Evolutionary conservation across 176 grass and related monocot species (phyloP), one percentile per base, ranked within the genome.

Genomic region (Tillandsia fasciculata): DNA sequence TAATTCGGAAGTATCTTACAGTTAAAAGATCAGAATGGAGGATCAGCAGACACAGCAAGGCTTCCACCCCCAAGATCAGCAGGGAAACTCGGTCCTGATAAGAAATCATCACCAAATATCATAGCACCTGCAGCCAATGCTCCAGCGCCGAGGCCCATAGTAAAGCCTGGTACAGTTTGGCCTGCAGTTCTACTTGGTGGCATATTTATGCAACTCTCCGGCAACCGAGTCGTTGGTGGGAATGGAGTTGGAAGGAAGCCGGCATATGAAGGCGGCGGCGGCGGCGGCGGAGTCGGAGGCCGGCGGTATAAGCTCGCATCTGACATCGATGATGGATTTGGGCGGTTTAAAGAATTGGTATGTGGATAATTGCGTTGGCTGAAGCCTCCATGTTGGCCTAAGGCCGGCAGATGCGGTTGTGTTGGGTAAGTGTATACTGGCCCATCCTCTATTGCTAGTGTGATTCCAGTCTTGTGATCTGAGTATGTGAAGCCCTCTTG

Each of bases 401-500:
- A 73, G 50, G 83, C 67, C 12, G 52, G 49, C 48, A 61, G 76
- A 7, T 49, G 65, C 24, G 65, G 28, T 69, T 14, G 17, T 10
- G 65, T 20, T 66, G 82, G 84, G 68, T 87, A 97, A 52, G 69
- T 80, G 76, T 85, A 87, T 63, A 92, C 72, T 23, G 89, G 86
- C 18, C 89, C 89, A 53, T 97, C 89, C 90, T 92, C 94, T 81
- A 92, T 82, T 23, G 94, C 89, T 79, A 97, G 64, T 81, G 86
- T 83, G 71, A 97, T 92, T 48, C 89, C 79, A 3, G 47, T 69
- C 64, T 14, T 49, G 9, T 92, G 71, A 71, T 85, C 78, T 77
- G 86, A 66, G 66, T 82, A 69, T 66, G 78, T 79, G 7, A 79
- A 63, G 70, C 82, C 75, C 52, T 87, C 84, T 69, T 81, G 73